These are phyloP conservation scores for Psidium guajava DNA, from an alignment of 345 rosid species.

Conservation along the genomic window DNA sequence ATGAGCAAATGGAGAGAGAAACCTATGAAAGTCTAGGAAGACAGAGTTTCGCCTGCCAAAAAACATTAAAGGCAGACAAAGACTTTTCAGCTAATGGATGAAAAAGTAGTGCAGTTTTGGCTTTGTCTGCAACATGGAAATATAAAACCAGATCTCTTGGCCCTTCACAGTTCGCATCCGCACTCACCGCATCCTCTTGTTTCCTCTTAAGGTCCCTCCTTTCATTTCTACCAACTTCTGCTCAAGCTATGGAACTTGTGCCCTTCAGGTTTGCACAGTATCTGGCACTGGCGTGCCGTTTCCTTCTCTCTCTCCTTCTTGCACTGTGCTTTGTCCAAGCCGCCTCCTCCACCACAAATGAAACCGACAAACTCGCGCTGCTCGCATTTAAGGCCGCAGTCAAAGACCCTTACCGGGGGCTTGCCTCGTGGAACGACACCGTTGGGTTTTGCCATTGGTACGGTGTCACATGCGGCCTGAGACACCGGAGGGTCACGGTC, in stretches of 20 bases:
- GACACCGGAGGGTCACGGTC: background rate
- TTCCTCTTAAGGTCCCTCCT: background rate
- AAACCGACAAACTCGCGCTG: background rate
- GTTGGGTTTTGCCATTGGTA: background rate
- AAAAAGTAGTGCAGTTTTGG: too few species aligned
- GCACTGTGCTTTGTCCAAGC: background rate
- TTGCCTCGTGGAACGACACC: background rate
- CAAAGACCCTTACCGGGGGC: background rate
- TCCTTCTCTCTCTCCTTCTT: background rate
- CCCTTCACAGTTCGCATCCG: background rate
- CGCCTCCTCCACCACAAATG: background rate
- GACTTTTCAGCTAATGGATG: too few species aligned
- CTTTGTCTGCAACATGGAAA: background rate
- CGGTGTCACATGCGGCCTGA: background rate
- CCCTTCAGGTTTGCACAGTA: accelerated
- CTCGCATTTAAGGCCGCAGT: background rate
- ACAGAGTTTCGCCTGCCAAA: too few species aligned
- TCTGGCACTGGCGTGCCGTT: accelerated
- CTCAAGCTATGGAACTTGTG: background rate
- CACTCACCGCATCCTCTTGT: background rate
- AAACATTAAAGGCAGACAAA: too few species aligned
- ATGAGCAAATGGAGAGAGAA: too few species aligned
- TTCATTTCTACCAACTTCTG: background rate
- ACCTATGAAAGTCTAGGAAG: too few species aligned
- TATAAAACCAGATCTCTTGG: background rate